These are phyloP conservation scores for Leishmania tarentolae DNA, from an alignment of 208 protist species.

Conservation along the genomic window DNA sequence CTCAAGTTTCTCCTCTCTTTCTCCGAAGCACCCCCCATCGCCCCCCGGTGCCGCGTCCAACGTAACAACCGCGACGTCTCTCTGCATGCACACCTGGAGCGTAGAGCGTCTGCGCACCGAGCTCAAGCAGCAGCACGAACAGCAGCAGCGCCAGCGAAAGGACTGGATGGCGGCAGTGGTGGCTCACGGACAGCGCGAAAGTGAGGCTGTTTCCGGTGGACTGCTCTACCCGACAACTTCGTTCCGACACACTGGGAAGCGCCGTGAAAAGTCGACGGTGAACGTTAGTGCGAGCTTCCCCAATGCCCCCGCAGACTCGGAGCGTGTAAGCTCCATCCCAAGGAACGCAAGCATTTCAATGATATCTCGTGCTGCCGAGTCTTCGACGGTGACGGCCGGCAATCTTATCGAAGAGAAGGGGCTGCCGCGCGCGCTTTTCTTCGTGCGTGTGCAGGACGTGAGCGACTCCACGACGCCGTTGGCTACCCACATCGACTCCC, in stretches of 20 bases:
- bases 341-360: slow-evolving; percentile 12
- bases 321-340: neutral
- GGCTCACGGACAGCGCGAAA: neutral
- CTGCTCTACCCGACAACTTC: slow-evolving; percentile 4
- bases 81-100: slow-evolving; percentile 19
- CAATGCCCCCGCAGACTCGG: neutral
- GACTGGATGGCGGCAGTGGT: slow-evolving; percentile 19
- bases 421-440: slow-evolving; percentile 78
- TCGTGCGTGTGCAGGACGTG: slow-evolving; percentile 52
- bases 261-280: slow-evolving; percentile 23
- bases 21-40: neutral
- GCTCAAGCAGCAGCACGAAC: slow-evolving; percentile 29
- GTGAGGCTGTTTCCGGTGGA: neutral
- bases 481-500: neutral
- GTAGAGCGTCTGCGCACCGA: slow-evolving; percentile 24
- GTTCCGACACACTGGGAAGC: slow-evolving; percentile 20
- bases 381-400: neutral
- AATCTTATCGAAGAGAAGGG: neutral
- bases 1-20: neutral
- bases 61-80: neutral
- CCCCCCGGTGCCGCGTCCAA: neutral
- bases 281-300: slow-evolving; percentile 3
- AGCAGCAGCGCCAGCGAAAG: slow-evolving; percentile 28
- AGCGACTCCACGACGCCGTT: slow-evolving; percentile 23
- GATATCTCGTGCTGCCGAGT: neutral